These are phyloP conservation scores for Cladobotryum protrusum DNA, from an alignment of 2,329 filamentous ascomycete genomes.

Conservation along the genomic window DNA sequence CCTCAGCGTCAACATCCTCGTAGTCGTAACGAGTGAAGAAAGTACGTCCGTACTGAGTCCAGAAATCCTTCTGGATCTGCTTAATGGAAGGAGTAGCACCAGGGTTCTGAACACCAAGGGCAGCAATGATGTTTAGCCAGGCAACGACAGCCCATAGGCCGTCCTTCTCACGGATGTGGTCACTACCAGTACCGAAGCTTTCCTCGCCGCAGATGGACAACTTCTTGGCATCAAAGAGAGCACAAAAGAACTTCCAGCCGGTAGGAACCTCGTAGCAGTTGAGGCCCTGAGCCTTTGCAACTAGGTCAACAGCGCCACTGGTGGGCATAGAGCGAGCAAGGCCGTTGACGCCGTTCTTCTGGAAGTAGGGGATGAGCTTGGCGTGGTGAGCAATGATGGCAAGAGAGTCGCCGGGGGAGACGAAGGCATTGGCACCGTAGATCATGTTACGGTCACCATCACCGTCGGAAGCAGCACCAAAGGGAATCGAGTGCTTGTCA, in stretches of 20 bases:
- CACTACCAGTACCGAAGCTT: conserved; percentile 94
- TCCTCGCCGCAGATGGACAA: conserved; percentile 98
- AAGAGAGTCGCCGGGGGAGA: conserved; percentile 93
- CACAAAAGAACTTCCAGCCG: conserved; percentile 99
- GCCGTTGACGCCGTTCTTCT: conserved; percentile 92
- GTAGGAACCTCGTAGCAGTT: conserved; percentile 95
- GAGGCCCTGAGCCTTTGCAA: conserved; percentile 89
- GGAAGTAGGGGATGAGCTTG: conserved; percentile 95
- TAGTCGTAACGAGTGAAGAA: conserved; percentile 99
- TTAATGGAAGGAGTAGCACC: conserved; percentile 83
- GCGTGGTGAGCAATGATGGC: conserved; percentile 98
- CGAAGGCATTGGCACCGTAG: conserved; percentile 92
- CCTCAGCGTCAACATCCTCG: conserved; percentile 87
- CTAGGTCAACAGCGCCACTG: conserved; percentile 88
- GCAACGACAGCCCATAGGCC: conserved; percentile 95
- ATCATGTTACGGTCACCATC: conserved; percentile 99
- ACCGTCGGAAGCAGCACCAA: conserved; percentile 92
- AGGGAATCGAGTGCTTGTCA: conserved; percentile 85
- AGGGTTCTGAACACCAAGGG: conserved; percentile 75
- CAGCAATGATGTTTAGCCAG: conserved; percentile 98
- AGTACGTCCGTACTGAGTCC: conserved; percentile 89
- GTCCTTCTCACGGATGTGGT: conserved; percentile 99
- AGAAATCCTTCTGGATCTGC: conserved; percentile 96
- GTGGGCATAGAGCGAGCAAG: conserved; percentile 97
- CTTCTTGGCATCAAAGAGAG: conserved; percentile 88